Evolutionary conservation across 768 basidiomycete genomes (phyloP), one percentile per base, ranked within the genome.

Genomic region (Mycena vitilis): DNA sequence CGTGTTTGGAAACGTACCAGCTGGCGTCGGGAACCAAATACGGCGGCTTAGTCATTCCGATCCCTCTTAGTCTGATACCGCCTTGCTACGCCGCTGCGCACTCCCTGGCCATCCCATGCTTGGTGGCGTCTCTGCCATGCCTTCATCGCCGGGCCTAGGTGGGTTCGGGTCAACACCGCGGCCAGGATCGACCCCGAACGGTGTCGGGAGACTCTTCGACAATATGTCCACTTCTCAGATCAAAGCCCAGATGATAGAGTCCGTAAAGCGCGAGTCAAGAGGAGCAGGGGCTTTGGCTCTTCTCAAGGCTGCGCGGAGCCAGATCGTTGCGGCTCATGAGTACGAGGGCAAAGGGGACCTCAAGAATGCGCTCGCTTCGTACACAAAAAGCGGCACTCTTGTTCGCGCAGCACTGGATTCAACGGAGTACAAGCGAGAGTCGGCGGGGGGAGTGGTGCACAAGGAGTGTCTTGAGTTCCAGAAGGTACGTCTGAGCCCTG

Each of bases 391-490:
- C 10, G 92, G 87, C 1, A 85, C 82, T 25, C 81, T 93, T 4
- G 81, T 86, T 0, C 83, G 84, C 70, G 84, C 87, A 78, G 83
- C 88, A 52, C 86, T 91, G 82, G 86, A 88, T 53, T 86, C 87
- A 18, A 66, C 82, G 11, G 91, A 92, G 73, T 88, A 89, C 76
- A 79, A 80, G 23, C 87, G 87, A 67, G 84, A 83, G 72, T 75
- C 77, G 48, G 86, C 84, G 67, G 83, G 83, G 65, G 88, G 88
- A 18, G 79, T 85, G 42, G 76, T 93, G 54, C 84, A 85, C 78
- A 88, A 86, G 78, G 91, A 92, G 72, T 84, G 92, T 62, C 73
- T 81, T 49, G 87, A 89, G 25, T 92, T 93, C 67, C 83, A 89
- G 73, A 83, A 87, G 82, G 93, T 94, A 73, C 38, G 85, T 81